phyloP scores from a whole-genome alignment of 176 grass and related monocot genomes.

The Triticum dicoccoides region DNA sequence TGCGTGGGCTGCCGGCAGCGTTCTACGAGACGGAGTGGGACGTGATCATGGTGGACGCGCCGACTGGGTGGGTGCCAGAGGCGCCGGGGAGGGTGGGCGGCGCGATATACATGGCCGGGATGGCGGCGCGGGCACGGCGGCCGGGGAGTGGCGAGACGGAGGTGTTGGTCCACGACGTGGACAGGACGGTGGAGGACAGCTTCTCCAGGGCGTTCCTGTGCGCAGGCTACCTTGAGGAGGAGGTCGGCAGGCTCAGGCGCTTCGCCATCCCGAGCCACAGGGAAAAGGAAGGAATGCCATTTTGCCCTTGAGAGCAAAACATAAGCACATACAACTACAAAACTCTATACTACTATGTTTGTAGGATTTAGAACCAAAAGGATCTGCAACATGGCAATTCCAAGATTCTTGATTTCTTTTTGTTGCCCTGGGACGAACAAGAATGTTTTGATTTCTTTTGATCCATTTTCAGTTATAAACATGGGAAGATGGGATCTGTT shows the following conservation, averaged over 20 bases:
- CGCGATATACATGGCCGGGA: conserved; percentile 53
- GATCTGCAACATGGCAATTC: not conserved
- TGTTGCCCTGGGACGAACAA: not conserved
- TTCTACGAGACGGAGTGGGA: conserved; percentile 77
- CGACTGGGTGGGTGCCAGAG: conserved; percentile 39
- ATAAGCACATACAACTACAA: not conserved
- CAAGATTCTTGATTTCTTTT: not conserved
- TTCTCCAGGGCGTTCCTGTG: conserved; percentile 54
- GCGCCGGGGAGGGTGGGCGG: conserved; percentile 51
- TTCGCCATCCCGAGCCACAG: conserved; percentile 62
- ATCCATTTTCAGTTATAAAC: not conserved
- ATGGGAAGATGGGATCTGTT: not conserved
- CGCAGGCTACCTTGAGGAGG: conserved; percentile 58
- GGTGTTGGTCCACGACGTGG: conserved; percentile 62
- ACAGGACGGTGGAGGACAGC: conserved; percentile 39
- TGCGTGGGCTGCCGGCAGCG: conserved; percentile 49
- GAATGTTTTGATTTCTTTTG: not conserved
- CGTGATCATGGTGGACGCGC: conserved; percentile 57
- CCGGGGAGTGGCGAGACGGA: conserved; percentile 43
- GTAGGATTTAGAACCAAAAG: not conserved
- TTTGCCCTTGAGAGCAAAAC: conserved; percentile 50
- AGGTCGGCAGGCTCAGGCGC: conserved; percentile 53
- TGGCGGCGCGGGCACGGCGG: conserved; percentile 45
- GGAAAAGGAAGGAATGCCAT: conserved; percentile 35
- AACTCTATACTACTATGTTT: not conserved